A percentile compares a stretch with the other conserved stretches of the same genome.
These are phyloP conservation scores for Cyberlindnera saturnus DNA, from an alignment of 805 yeast genomes.

Conservation along the genomic window DNA sequence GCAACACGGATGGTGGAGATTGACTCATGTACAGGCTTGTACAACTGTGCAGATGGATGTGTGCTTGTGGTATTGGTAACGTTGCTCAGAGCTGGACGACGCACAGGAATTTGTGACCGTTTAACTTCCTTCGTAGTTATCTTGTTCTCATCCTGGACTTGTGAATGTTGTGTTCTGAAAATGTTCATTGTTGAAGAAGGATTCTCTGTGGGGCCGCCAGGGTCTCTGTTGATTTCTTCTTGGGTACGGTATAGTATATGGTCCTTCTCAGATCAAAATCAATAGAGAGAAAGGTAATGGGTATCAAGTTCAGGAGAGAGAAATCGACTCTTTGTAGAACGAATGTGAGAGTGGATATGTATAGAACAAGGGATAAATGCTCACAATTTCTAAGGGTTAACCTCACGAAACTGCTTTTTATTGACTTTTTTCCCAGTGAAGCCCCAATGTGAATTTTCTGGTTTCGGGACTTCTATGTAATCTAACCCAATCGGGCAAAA, in stretches of 20 bases:
- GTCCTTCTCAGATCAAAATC: not conserved
- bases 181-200: conserved; percentile 5
- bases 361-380: too few relatives aligned
- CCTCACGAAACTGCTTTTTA: too few relatives aligned
- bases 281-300: too few relatives aligned
- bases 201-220: conserved; percentile 2
- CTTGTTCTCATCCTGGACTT: conserved; percentile 19
- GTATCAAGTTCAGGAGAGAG: too few relatives aligned
- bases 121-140: conserved; percentile 7
- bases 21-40: conserved; percentile 3
- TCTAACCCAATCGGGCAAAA: conserved; percentile 14
- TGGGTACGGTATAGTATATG: not conserved
- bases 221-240: not conserved
- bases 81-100: conserved; percentile 24
- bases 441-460: not conserved
- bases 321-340: too few relatives aligned
- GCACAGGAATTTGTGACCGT: conserved; percentile 22
- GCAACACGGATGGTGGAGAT: not conserved
- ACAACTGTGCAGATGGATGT: not conserved
- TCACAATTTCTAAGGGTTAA: too few relatives aligned
- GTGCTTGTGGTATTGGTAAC: conserved; percentile 20
- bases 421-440: too few relatives aligned
- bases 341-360: too few relatives aligned
- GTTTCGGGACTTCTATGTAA: conserved; percentile 1
- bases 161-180: conserved; percentile 3